These are phyloP conservation scores for Leishmania tarentolae DNA, from an alignment of 208 protist genomes.

Conservation along the genomic window DNA sequence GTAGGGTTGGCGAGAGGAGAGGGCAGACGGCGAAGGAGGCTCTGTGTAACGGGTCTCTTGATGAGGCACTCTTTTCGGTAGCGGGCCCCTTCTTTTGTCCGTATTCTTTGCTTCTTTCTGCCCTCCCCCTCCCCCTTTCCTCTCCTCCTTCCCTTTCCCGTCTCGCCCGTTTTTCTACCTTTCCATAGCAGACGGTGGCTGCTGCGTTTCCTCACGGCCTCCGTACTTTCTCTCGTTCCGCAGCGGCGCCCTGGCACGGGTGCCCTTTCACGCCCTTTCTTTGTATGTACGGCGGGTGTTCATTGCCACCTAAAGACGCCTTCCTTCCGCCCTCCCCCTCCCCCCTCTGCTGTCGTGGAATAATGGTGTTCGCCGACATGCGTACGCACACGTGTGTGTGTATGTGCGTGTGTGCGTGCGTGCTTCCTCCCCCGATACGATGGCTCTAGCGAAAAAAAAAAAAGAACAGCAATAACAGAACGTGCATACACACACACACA, in stretches of 20 bases:
- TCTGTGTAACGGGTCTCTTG: background rate
- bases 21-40: background rate
- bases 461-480: background rate
- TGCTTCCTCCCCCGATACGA: background rate
- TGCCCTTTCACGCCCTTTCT: background rate
- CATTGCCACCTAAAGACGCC: background rate
- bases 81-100: background rate
- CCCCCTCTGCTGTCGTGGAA: background rate
- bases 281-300: background rate
- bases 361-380: background rate
- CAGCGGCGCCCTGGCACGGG: background rate
- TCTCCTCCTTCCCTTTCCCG: background rate
- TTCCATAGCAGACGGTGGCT: background rate
- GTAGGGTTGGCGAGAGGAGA: background rate
- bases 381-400: no score
- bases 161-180: background rate
- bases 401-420: no score
- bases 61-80: background rate
- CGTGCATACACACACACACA: background rate
- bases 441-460: background rate
- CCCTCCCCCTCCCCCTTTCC: background rate
- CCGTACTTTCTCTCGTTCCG: background rate
- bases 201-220: background rate
- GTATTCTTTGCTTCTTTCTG: background rate
- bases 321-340: no score